Conservation (phyloP, 2,329 filamentous ascomycete genomes). For the Microdochium paspali region DNA sequence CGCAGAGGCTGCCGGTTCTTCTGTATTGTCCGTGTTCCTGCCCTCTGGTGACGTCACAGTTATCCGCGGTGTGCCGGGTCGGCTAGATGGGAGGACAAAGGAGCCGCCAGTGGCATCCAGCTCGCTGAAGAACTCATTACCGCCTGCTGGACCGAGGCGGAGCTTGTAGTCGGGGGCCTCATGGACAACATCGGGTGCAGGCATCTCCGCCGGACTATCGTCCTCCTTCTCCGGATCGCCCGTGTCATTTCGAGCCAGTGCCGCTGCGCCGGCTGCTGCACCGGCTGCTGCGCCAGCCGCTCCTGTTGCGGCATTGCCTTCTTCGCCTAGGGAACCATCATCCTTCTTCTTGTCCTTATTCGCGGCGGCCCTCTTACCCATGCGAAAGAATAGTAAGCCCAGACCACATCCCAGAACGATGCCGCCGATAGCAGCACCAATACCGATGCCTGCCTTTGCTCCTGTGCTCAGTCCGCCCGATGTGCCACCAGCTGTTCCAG, state of each 20-base stretch:
- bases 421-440: conserved; percentile 1
- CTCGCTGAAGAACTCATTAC: conserved; percentile 1
- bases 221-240: background rate
- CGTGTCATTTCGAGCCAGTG: background rate
- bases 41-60: background rate
- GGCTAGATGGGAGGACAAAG: conserved; percentile 1
- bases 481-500: background rate
- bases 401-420: background rate
- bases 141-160: background rate
- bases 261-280: background rate
- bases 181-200: conserved; percentile 1
- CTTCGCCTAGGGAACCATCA: background rate
- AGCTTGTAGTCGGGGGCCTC: conserved; percentile 2
- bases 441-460: conserved; percentile 2
- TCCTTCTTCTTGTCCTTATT: conserved; percentile 1
- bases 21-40: background rate
- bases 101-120: conserved; percentile 3
- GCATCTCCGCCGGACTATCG: background rate
- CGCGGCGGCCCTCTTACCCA: conserved; percentile 1
- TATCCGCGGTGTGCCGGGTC: background rate
- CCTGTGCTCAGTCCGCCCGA: background rate
- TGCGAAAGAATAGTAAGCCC: conserved; percentile 2
- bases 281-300: background rate
- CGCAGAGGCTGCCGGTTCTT: background rate
- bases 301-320: background rate